Percentiles rank a stretch among this genome's conserved stretches.
These are phyloP conservation scores for Aspergillus puulaauensis DNA, from an alignment of 2,329 filamentous ascomycete genomes.

Conservation along the genomic window DNA sequence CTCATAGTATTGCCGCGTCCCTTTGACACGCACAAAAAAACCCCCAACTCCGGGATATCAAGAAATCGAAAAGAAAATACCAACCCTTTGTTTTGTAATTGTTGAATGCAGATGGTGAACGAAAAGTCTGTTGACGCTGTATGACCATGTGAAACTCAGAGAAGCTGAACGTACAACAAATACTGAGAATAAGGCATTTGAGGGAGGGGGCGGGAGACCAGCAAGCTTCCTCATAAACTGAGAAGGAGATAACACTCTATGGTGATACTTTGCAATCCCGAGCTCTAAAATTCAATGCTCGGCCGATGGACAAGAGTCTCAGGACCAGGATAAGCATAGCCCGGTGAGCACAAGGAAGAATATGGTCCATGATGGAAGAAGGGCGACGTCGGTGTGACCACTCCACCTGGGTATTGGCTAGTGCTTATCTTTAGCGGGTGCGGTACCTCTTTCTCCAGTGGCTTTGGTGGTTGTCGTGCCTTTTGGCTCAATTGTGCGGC, in stretches of 20 bases:
- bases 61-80: background rate
- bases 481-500: slow-evolving; percentile 20
- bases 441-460: slow-evolving; percentile 19
- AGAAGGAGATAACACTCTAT: background rate
- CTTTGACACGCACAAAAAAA: slow-evolving; percentile 1
- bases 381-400: slow-evolving; percentile 23
- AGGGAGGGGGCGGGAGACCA: background rate
- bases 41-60: slow-evolving; percentile 18
- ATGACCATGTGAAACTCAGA: background rate
- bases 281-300: slow-evolving; percentile 23
- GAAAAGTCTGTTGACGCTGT: background rate
- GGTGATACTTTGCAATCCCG: background rate
- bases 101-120: background rate
- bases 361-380: slow-evolving; percentile 25
- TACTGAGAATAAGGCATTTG: background rate
- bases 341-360: slow-evolving; percentile 29
- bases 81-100: background rate
- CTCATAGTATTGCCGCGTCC: background rate
- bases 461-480: slow-evolving; percentile 18
- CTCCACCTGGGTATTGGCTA: slow-evolving; percentile 14
- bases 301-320: slow-evolving; percentile 22
- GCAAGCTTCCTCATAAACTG: background rate
- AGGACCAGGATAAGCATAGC: slow-evolving; percentile 27
- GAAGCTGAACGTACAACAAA: background rate
- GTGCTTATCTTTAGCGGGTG: slow-evolving; percentile 16